These are phyloP conservation scores for Neurospora cerealis DNA, from an alignment of 495 filamentous ascomycete species.

Conservation along the genomic window DNA sequence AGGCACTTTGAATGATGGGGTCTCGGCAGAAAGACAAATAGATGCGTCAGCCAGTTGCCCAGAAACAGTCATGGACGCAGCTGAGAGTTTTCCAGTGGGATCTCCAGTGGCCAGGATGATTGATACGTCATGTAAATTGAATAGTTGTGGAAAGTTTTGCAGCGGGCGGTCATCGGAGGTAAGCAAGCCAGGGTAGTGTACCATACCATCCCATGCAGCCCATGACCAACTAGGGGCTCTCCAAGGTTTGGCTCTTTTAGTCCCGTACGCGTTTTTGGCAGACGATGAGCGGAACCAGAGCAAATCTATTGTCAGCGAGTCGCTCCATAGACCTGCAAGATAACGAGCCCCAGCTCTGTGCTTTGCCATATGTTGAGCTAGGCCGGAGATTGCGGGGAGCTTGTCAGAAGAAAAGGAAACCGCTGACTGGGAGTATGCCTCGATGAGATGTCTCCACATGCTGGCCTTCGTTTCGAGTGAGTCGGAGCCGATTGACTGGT, in stretches of 20 bases:
- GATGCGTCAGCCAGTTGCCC: background rate
- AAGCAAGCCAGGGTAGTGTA: background rate
- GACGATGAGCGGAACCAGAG: background rate
- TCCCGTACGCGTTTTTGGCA: too few species aligned
- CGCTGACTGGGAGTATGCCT: background rate
- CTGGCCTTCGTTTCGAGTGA: background rate
- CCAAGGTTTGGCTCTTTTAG: background rate
- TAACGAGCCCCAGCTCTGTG: background rate
- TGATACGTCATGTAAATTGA: background rate
- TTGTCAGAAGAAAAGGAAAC: background rate
- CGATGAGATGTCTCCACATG: background rate
- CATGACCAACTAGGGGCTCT: background rate
- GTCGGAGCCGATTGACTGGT: background rate
- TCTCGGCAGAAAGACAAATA: background rate
- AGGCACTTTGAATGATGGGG: accelerated
- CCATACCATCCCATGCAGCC: background rate
- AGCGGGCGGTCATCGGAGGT: background rate
- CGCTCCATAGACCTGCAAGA: background rate
- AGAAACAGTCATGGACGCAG: background rate
- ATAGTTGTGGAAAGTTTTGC: background rate
- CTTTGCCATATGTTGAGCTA: background rate
- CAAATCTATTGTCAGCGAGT: background rate
- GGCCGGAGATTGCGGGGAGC: background rate
- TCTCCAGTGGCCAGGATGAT: background rate
- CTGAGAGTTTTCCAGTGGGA: background rate